Percentiles rank a stretch among this genome's conserved stretches.
Conservation (phyloP, 306 rosid genomes). For the Macrotyloma uniflorum region DNA sequence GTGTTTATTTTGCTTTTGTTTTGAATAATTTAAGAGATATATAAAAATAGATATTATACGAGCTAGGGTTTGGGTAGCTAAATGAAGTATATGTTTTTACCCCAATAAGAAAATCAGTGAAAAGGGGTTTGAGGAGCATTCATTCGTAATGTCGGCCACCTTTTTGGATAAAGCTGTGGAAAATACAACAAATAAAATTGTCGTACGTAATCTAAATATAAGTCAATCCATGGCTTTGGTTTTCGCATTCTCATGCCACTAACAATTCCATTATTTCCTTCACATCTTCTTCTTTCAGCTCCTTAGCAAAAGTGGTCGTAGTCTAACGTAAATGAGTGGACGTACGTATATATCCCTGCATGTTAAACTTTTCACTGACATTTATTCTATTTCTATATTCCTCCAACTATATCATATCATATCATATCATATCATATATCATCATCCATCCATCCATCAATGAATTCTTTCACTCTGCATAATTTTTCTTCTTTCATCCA, state of each 20-base stretch:
- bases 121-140: constrained; percentile 34
- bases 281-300: constrained; percentile 3
- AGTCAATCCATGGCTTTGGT: background rate
- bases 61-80: background rate
- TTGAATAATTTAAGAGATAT: background rate
- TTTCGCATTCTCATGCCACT: background rate
- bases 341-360: constrained; percentile 33
- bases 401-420: background rate
- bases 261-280: background rate
- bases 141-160: constrained; percentile 67
- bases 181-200: constrained; percentile 25
- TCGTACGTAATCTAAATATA: constrained; percentile 42
- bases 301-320: constrained; percentile 26
- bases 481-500: too few species aligned
- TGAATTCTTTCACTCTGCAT: too few species aligned
- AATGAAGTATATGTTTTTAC: constrained; percentile 31
- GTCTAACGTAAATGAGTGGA: constrained; percentile 37
- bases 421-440: too few species aligned
- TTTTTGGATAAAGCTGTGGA: constrained; percentile 36
- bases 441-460: background rate
- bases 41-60: background rate
- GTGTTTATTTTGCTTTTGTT: background rate
- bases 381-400: constrained; percentile 43
- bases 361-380: constrained; percentile 40
- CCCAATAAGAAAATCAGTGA: constrained; percentile 14